Base-by-base conservation (phyloP, 441 rosid genomes). In the Brassica hybrid region DNA sequence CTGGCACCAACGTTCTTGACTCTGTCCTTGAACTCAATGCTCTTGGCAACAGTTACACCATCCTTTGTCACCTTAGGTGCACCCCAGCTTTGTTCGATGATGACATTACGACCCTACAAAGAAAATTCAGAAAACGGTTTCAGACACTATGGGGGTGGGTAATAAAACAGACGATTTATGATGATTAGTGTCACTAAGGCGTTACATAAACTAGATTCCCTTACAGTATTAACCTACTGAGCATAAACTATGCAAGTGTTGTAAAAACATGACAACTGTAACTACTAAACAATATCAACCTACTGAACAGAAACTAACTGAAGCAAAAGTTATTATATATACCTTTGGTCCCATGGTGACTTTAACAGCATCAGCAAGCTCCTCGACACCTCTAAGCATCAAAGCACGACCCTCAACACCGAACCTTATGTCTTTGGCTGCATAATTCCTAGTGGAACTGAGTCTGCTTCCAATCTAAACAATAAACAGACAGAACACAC, bases 281-380 rank as follows among this genome's bases (percentile, higher is more conserved):
- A 59, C 34, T 54, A 63, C 12, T 11, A 52, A 12, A 2, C 7
- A 21, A 19, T 17, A 60, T 1, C 0, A 17, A 23, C 7, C 50
- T 60, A 5, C 8, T 32, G 61, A 54, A 65, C 32, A 45, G 0
- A 79, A 50, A 14, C 56, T 50, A 2, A 25, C 8, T 5, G 63
- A 23, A 32, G 21, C 57, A 16, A 9, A 56, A 66, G 54, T 8
- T 32, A 6, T n/a, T n/a, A n/a, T n/a, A 0, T 1, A 58, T 68
- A 90, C 97, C 88, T 92, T 90, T 17, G 97, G 97, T 21, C 97
- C 97, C 96, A 92, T 92, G 23, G 97, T 92, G 76, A 92, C 96
- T 82, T 76, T 83, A 41, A 92, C 97, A 4, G 96, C 90, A 83
- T 92, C 94, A 34, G 96, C 96, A 41, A 92, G 91, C 62, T 92